Conservation (phyloP, 1,139 yeast species). For the Citeromyces siamensis region DNA sequence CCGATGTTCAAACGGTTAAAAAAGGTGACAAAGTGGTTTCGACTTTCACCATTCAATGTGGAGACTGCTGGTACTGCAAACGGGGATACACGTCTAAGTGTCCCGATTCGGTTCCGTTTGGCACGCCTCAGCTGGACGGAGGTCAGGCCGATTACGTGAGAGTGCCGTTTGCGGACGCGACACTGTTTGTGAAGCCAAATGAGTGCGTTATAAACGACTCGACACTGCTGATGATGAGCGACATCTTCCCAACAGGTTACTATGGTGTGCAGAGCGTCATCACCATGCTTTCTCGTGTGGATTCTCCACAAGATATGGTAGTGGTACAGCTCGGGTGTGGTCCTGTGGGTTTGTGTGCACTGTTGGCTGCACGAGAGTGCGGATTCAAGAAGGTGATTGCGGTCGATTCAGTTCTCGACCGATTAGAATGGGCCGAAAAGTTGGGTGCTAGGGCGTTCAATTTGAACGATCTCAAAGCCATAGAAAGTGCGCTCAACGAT, state of each 20-base stretch:
- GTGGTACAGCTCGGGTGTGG: constrained; percentile 50
- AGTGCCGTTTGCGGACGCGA: constrained; percentile 42
- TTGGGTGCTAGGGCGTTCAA: constrained; percentile 37
- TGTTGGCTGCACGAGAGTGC: constrained; percentile 30
- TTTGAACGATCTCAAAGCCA: constrained; percentile 19
- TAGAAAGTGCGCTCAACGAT: constrained; percentile 17
- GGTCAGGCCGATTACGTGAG: constrained; percentile 51
- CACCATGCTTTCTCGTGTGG: constrained; percentile 20
- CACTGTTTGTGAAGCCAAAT: constrained; percentile 30
- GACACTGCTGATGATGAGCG: constrained; percentile 48
- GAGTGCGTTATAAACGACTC: constrained; percentile 23
- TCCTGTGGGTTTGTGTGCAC: constrained; percentile 52
- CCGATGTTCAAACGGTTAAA: constrained; percentile 21
- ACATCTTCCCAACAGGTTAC: constrained; percentile 56
- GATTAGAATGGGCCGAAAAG: constrained; percentile 30
- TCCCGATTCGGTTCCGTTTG: constrained; percentile 35
- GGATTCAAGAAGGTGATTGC: constrained; percentile 36
- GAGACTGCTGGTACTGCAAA: constrained; percentile 40
- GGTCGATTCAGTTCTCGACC: constrained; percentile 35
- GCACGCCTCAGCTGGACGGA: constrained; percentile 40
- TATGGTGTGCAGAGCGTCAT: constrained; percentile 40
- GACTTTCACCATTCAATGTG: constrained; percentile 44
- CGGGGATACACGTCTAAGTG: constrained; percentile 43
- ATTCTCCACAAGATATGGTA: constrained; percentile 16
- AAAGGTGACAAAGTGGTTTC: constrained; percentile 35